Evolutionary conservation across 2,329 filamentous ascomycete genomes (phyloP).

Genomic region (Botrytis squamosa): DNA sequence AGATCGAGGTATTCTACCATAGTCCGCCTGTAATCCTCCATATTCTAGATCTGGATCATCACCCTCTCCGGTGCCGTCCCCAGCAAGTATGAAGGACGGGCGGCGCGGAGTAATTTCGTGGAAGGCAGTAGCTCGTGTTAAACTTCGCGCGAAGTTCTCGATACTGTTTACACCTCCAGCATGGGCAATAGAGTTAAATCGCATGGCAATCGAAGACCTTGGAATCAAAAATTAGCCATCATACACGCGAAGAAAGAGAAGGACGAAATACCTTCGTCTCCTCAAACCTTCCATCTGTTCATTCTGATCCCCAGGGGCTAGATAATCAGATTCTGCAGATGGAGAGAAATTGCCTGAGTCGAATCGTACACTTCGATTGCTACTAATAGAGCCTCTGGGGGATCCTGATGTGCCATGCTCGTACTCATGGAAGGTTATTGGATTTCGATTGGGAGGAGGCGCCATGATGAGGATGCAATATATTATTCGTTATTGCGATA

Average conservation of each 20-base stretch:
- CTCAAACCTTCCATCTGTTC: constrained; percentile 26
- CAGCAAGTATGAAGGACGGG: constrained; percentile 68
- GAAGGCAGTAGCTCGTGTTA: constrained; percentile 87
- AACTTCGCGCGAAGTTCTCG: constrained; percentile 87
- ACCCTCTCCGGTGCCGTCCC: constrained; percentile 42
- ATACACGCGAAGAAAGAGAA: not conserved
- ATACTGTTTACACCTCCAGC: constrained; percentile 92
- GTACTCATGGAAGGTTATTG: constrained; percentile 39
- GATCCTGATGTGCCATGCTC: constrained; percentile 36
- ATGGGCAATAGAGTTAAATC: constrained; percentile 60
- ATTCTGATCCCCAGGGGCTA: constrained; percentile 2
- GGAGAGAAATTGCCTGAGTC: constrained; percentile 24
- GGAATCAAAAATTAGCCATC: not conserved
- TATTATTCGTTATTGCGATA: not conserved
- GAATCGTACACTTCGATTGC: constrained; percentile 36
- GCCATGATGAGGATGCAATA: constrained; percentile 7
- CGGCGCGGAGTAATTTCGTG: constrained; percentile 80
- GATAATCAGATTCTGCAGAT: constrained; percentile 9
- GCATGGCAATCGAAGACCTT: constrained; percentile 60
- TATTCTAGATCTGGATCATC: constrained; percentile 33
- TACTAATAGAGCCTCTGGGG: constrained; percentile 36
- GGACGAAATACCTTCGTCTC: constrained; percentile 33
- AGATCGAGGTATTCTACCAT: constrained; percentile 30
- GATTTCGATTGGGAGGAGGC: constrained; percentile 28
- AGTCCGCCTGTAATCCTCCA: constrained; percentile 32